Evolutionary conservation across 2,329 filamentous ascomycete species (phyloP).

Genomic region (Paecilomyces fulvus): DNA sequence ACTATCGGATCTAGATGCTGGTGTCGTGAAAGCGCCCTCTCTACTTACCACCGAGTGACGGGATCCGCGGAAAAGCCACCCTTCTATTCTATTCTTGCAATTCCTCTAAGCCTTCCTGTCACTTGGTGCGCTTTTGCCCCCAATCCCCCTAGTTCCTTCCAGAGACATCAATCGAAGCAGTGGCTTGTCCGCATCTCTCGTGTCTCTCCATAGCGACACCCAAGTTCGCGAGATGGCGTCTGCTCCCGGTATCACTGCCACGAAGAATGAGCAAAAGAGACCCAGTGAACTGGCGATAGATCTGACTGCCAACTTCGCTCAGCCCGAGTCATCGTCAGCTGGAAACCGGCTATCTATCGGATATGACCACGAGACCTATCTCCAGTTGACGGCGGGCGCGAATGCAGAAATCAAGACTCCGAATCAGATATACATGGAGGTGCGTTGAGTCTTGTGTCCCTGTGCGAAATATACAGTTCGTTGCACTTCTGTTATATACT

Average conservation of each 20-base stretch:
- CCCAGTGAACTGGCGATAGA: neutral
- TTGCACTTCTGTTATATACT: no score
- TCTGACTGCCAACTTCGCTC: conserved; percentile 11
- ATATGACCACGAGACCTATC: conserved; percentile 24
- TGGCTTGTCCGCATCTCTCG: neutral
- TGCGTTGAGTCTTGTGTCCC: conserved; percentile 5
- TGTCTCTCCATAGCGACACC: neutral
- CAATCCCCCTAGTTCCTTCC: neutral
- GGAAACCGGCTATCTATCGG: conserved; percentile 12
- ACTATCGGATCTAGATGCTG: neutral
- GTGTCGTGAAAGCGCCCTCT: neutral
- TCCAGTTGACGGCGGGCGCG: conserved; percentile 18
- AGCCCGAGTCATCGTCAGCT: neutral
- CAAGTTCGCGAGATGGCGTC: neutral
- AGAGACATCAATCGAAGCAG: neutral
- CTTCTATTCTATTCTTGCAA: neutral
- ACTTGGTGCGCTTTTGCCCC: neutral
- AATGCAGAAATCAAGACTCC: conserved; percentile 16
- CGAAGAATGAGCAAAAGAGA: neutral
- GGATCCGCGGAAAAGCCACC: neutral
- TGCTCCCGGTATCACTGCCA: neutral
- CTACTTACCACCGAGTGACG: no score
- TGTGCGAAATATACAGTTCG: neutral
- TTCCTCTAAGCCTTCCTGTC: neutral
- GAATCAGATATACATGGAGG: conserved; percentile 24